These are phyloP conservation scores for Daldinia childiae DNA, from an alignment of 495 filamentous ascomycete species.

Conservation along the genomic window DNA sequence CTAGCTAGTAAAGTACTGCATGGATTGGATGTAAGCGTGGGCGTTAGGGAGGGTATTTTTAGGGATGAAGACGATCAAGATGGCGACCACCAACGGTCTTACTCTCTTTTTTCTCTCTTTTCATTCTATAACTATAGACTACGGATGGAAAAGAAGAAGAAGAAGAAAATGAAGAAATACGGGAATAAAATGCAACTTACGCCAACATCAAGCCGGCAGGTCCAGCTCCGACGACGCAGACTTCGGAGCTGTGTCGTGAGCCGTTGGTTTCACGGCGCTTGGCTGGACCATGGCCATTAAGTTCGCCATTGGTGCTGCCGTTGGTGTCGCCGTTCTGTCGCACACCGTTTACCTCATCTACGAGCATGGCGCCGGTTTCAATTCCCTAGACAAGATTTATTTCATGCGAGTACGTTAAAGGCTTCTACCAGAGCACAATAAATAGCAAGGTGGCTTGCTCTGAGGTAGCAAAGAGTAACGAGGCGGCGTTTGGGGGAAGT, in stretches of 20 bases:
- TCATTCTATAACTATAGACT: constrained; percentile 5
- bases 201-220: constrained; percentile 77
- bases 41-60: neutral
- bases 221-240: constrained; percentile 75
- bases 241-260: constrained; percentile 55
- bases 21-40: constrained; percentile 27
- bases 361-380: constrained; percentile 31
- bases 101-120: neutral
- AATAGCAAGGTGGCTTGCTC: constrained; percentile 32
- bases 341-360: constrained; percentile 42
- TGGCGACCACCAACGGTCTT: neutral
- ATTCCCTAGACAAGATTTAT: constrained; percentile 17
- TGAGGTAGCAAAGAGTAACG: constrained; percentile 34
- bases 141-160: neutral
- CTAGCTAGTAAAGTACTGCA: constrained; percentile 69
- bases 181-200: constrained; percentile 47
- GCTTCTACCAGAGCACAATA: constrained; percentile 23
- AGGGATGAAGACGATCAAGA: neutral
- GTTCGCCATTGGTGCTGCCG: constrained; percentile 36
- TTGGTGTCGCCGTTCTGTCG: constrained; percentile 41
- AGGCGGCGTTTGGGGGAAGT: constrained; percentile 1
- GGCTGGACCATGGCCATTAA: constrained; percentile 36
- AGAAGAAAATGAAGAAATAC: neutral
- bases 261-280: constrained; percentile 44
- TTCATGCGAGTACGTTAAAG: constrained; percentile 26